Evolutionary conservation across 306 rosid genomes (phyloP).

Genomic region (Vigna nakashimae): DNA sequence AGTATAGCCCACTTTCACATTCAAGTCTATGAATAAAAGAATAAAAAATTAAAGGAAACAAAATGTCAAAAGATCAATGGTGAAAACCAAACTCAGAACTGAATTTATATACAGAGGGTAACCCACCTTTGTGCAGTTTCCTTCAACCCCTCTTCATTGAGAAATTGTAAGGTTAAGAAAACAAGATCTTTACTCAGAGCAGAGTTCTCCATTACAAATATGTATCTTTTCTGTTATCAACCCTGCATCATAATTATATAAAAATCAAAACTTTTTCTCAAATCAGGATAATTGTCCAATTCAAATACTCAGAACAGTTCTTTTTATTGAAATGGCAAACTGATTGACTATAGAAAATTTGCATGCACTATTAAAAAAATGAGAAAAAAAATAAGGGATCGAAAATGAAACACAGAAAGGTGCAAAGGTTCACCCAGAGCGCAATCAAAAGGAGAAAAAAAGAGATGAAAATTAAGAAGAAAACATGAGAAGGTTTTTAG

Average conservation of each 20-base stretch:
- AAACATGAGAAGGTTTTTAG: not conserved
- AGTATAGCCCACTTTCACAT: slow-evolving; percentile 55
- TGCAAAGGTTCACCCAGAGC: not conserved
- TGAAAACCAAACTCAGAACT: not conserved
- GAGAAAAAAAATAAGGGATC: not conserved
- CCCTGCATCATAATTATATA: not conserved
- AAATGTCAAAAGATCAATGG: slow-evolving; percentile 8
- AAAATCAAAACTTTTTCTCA: not conserved
- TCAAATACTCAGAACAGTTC: not conserved
- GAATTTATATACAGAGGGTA: not conserved
- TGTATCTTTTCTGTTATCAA: slow-evolving; percentile 1
- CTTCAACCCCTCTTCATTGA: slow-evolving; percentile 44
- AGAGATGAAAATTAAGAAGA: not conserved
- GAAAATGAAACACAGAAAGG: not conserved
- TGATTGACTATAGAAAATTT: not conserved
- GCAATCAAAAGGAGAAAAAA: not conserved
- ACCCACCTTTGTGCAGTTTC: slow-evolving; percentile 50
- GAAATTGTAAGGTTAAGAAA: slow-evolving; percentile 47
- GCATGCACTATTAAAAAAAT: not conserved
- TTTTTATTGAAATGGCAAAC: not conserved
- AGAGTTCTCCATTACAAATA: slow-evolving; percentile 35
- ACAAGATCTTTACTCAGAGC: slow-evolving; percentile 29
- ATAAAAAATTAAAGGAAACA: not conserved
- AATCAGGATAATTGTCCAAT: not conserved
- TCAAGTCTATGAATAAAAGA: slow-evolving; percentile 51